Base-by-base conservation (phyloP, 768 basidiomycete species). In the Agaricus subrufescens region DNA sequence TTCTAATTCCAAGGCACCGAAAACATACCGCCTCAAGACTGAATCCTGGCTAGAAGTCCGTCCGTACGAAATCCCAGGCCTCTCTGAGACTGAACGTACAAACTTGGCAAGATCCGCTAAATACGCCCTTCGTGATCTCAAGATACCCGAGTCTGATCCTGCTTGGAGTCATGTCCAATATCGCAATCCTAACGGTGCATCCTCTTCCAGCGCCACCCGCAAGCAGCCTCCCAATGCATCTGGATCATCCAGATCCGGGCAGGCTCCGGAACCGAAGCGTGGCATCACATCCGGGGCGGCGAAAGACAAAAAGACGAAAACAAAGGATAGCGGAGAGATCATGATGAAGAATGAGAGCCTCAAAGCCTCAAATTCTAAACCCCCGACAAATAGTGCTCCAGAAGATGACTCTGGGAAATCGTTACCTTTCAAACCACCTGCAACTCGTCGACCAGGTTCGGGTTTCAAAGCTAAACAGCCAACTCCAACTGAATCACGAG, bases 41-140 rank as follows among this genome's bases (percentile, higher is more conserved):
- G 63, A 68, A 19, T 71, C 80, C 2, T 91, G 88, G 87, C 73
- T 73, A 34, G 84, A 90, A 62, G 84, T 89, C 26, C 82, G 86
- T 5, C 89, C 89, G 0, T 83, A 76, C 56, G 85, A 83, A 58
- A 87, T 80, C 76, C 71, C 75, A 0, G 72, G 71, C 29, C 71
- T 86, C 27, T 71, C 72, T 2, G 78, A 80, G 29, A 48, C 70
- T 2, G 80, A 84, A 45, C 76, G 80, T 4, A 71, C 69, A 7
- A 62, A 58, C n/a, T 71, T 89, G 66, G 75, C 81, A 7, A 76
- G 80, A 40, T 71, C 74, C 29, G 85, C 82, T 1, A 76, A 84
- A 46, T 59, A 69, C 14, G 77, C 70, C 0, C 75, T 86, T 62
- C 71, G 68, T 34, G 66, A 65, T 29, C 69, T 88, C 51, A 76